Evolutionary conservation across 805 yeast species (phyloP), one percentile per base, ranked within the genome.

Genomic region (Jamesozyma rosinii): DNA sequence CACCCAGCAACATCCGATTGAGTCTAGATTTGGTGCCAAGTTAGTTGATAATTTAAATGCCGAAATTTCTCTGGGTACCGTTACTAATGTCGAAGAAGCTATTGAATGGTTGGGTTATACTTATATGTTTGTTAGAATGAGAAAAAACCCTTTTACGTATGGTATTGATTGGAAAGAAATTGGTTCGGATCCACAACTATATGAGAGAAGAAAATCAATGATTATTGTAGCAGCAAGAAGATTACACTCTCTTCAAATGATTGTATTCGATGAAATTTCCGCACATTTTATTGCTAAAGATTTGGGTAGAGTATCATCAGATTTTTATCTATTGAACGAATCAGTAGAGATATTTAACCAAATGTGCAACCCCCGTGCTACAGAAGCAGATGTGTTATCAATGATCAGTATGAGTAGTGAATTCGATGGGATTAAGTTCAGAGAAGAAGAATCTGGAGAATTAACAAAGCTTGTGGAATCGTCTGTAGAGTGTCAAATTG

Each of bases 91-190:
- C 10, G 95, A 85, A 26, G 98, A 92, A 65, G 99, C 89, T 44
- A 83, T 92, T 0, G 86, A 81, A 49, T 92, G 99, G 99, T 69
- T 92, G n/a, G 97, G 98, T 3, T 92, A 94, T 54, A 92, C 98
- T 0, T 92, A 92, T 57, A 71, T 92, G 75, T 81, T 77, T 66
- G 97, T 90, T 3, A 70, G 99, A 45, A 92, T 92, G 98, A 77
- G 83, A 45, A 84, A 87, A 57, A 90, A 88, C 50, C 98, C 99
- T 2, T 81, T 88, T 58, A 81, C 83, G 0, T 92, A 92, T 57
- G 98, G 95, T 22, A 77, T 94, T 38, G 86, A 78, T 37, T 88
- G 95, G 92, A 76, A 76, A 49, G 95, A 87, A 49, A 58, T 94
- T 1, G 76, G 77, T 20, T 81, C 81, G 17, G 99, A 92, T 61